phyloP scores from a whole-genome alignment of 805 yeast genomes.

The Scheffersomyces coipomensis region DNA sequence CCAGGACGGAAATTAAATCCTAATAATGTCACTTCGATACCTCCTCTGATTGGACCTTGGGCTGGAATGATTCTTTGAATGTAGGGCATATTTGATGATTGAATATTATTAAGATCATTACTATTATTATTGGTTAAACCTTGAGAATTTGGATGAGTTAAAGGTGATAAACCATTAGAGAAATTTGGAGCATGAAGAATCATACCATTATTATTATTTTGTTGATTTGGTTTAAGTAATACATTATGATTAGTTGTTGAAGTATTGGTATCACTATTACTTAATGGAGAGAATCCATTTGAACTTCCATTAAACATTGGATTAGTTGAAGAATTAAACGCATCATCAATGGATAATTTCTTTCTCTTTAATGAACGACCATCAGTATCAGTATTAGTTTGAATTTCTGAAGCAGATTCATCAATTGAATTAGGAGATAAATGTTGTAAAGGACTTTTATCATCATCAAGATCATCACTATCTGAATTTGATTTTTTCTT shows the following conservation, averaged over 20 bases:
- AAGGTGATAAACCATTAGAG: constrained; percentile 10
- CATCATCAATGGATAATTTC: constrained; percentile 47
- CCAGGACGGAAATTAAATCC: constrained; percentile 88
- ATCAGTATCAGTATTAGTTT: constrained; percentile 35
- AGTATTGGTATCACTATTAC: constrained; percentile 45
- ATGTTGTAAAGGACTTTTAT: constrained; percentile 26
- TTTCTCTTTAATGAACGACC: constrained; percentile 48
- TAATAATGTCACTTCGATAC: constrained; percentile 87
- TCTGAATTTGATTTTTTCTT: constrained; percentile 9
- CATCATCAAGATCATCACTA: constrained; percentile 3
- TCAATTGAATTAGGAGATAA: constrained; percentile 65
- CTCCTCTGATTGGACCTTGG: constrained; percentile 95
- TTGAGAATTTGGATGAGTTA: constrained; percentile 7
- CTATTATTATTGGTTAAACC: not conserved
- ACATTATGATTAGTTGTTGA: constrained; percentile 13
- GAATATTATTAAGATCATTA: not conserved
- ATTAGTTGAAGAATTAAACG: constrained; percentile 30
- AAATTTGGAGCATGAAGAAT: constrained; percentile 1
- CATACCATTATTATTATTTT: not conserved
- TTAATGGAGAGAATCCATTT: constrained; percentile 44
- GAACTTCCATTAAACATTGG: constrained; percentile 39
- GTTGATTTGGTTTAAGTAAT: constrained; percentile 5
- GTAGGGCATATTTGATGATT: constrained; percentile 38
- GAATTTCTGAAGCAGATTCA: constrained; percentile 57
- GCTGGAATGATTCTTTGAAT: constrained; percentile 91